phyloP scores from a whole-genome alignment of 768 basidiomycete genomes.

The Phlebiopsis gigantea region DNA sequence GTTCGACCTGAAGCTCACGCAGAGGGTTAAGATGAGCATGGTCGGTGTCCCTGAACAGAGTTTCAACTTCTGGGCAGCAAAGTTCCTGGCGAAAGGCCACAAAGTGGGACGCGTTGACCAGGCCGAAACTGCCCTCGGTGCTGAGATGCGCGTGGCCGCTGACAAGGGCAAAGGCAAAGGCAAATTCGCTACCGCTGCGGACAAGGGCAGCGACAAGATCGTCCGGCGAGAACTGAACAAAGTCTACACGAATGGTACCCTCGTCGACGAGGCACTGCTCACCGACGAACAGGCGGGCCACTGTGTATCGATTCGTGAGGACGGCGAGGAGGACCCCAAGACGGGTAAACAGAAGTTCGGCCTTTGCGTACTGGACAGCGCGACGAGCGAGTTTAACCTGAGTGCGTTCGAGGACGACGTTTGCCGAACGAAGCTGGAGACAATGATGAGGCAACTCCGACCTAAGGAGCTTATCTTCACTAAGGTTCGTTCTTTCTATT shows the following conservation, averaged over 20 bases:
- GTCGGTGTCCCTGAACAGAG: constrained; percentile 94
- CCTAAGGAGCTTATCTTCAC: constrained; percentile 89
- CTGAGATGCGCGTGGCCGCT: constrained; percentile 88
- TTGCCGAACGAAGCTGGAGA: constrained; percentile 89
- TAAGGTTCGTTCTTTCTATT: constrained; percentile 49
- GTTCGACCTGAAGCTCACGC: constrained; percentile 90
- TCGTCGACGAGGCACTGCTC: constrained; percentile 85
- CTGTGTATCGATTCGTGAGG: constrained; percentile 84
- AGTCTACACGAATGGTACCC: constrained; percentile 94
- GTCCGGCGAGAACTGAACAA: constrained; percentile 80
- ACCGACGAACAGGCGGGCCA: constrained; percentile 94
- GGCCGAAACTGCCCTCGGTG: constrained; percentile 93
- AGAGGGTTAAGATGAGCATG: constrained; percentile 99
- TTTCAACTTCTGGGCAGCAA: constrained; percentile 91
- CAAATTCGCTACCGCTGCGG: constrained; percentile 27
- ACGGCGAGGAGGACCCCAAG: constrained; percentile 32
- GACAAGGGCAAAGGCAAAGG: constrained; percentile 49
- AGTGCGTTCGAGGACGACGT: constrained; percentile 89
- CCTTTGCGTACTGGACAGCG: constrained; percentile 86
- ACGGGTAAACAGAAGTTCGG: constrained; percentile 66
- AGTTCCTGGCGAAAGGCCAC: constrained; percentile 85
- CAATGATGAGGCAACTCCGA: constrained; percentile 83
- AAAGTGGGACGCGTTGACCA: constrained; percentile 98
- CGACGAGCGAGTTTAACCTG: constrained; percentile 93
- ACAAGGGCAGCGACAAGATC: constrained; percentile 76